Conservation (phyloP, 257 asterid species). For the Solanum habrochaites region DNA sequence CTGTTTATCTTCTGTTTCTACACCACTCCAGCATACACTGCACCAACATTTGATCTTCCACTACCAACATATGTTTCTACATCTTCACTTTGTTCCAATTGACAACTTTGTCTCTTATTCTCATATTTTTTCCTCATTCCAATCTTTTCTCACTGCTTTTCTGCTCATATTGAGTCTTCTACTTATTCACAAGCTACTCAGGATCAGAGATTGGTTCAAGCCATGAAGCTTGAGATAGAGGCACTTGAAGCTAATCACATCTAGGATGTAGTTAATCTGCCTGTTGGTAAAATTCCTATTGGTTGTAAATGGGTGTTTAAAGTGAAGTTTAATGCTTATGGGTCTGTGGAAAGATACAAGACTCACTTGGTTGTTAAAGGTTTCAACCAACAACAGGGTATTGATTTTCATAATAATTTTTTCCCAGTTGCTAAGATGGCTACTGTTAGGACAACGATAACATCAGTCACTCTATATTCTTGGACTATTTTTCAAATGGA, state of each 20-base stretch:
- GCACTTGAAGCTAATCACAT: not conserved
- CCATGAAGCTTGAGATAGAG: not conserved
- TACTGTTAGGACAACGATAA: not conserved
- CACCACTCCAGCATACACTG: too few species aligned
- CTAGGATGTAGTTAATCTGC: not conserved
- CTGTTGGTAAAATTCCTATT: not conserved
- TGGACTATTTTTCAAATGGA: not conserved
- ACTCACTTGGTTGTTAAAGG: not conserved
- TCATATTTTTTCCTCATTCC: not conserved
- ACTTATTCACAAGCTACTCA: not conserved
- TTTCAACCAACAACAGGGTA: not conserved
- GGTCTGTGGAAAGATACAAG: not conserved
- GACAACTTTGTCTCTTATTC: not conserved
- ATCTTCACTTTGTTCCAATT: too few species aligned
- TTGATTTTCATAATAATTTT: not conserved
- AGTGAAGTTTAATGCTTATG: not conserved
- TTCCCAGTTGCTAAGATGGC: not conserved
- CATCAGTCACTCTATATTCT: not conserved
- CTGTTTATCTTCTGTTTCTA: too few species aligned
- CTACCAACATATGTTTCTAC: too few species aligned
- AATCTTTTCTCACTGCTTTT: too few species aligned
- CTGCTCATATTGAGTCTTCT: not conserved
- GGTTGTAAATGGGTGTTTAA: not conserved
- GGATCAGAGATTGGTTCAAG: not conserved
- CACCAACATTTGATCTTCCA: too few species aligned